Base-by-base conservation (phyloP, 1,139 yeast genomes). In the Nadsonia commutata region DNA sequence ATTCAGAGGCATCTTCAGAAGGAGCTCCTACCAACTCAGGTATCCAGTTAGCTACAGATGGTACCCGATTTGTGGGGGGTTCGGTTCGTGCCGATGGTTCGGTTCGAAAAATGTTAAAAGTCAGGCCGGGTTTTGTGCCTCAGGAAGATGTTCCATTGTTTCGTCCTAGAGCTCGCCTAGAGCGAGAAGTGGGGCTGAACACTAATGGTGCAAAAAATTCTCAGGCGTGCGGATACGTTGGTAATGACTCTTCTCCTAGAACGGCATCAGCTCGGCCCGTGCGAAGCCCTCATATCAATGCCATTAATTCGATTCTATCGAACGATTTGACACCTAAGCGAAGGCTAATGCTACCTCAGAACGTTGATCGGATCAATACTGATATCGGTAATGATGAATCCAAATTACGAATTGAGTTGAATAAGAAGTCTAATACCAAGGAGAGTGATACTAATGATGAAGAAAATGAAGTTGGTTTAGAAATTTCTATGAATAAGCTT, bases 81-180 rank as follows among this genome's bases (percentile, higher is more conserved):
- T 46, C 62, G 0, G 49, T 56, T 18, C 55, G 71, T 27, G 48
- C 62, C 13, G 71, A 67, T 51, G 72, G 71, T 1, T 48, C 67
- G 0, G 57, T 59, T 21, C 48, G 71, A 33, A 60, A 57, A 43
- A 49, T 52, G 3, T 48, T 60, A 19, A 62, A 57, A 40, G 58
- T 67, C 11, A 51, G 67, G 20, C 67, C 68, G 0, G 71, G 71
- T 0, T 67, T 46, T 45, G 50, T 55, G 1, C 68, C 70, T 3
- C 46, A 48, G 11, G 71, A 65, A 38, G 69, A 66, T 37, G 55
- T 58, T 13, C 55, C 60, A 31, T 53, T 57, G 44, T 65, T 62
- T 47, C 56, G 54, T 2, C 58, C 59, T 2, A 40, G 53, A 39
- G 53, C 48, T 11, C 33, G n/a, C 9, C 33, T 13, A 11, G 13